Base-by-base conservation (phyloP, 2,329 filamentous ascomycete species). In the Aspergillus pseudonomiae region DNA sequence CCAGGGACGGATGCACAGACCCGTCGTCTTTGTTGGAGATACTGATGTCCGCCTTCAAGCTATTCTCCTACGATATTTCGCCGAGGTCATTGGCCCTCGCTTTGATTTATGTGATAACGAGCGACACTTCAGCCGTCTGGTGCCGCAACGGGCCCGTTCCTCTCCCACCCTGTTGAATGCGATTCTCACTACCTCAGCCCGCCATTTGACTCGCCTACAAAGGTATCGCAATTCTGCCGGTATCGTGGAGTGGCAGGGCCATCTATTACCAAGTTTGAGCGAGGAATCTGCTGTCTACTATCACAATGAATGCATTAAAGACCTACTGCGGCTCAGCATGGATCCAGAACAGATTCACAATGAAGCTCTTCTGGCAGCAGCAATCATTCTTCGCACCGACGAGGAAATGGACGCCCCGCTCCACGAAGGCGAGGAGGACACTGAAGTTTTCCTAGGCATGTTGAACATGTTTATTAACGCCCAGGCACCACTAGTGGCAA, bases 61-160 rank as follows among this genome's bases (percentile, higher is more conserved):
- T 24, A 63, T 63, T 28, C 36, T 63, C 16, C 30, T 61, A 46
- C 62, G 62, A 0, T 63, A 57, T 6, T 63, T 57, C 28, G 54
- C 59, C 21, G 59, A 61, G 19, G 59, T 57, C 43, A 55, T 63
- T 39, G 62, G 53, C 9, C 53, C 54, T 46, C 62, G 62, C 78
- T 78, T 82, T 63, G 80, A 82, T 63, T 70, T 79, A 4, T 81
- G 79, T 63, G 80, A 82, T 48, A 74, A 73, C 12, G 72, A 77
- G 34, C 73, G 75, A 6, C 78, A 81, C 67, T 82, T 82, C 64
- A 75, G 73, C 3, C 74, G 74, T 16, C 76, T 79, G 26, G 78
- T 82, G 2, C 80, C 80, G 3, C 75, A 77, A 41, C 69, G 79
- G 57, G 80, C 80, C 7, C 74, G 75, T 3, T 67, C 73, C 30